Evolutionary conservation across 2,329 filamentous ascomycete genomes (phyloP), one percentile per base, ranked within the genome.

Genomic region (Chrysoporthe puriensis): DNA sequence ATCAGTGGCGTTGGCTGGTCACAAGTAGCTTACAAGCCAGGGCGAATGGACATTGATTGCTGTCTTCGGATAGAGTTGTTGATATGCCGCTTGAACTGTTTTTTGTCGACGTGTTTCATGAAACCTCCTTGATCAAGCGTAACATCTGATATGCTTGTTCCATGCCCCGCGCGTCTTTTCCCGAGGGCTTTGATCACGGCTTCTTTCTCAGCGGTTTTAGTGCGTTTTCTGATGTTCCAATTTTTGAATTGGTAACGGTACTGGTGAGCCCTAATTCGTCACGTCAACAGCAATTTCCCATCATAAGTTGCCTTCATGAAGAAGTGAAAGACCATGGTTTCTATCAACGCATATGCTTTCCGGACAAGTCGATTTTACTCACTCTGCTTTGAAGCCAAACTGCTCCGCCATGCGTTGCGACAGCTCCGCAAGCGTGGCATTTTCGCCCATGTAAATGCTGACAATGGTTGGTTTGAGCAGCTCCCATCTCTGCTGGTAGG

Each of bases 401-500:
- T n/a, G 18, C 4, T n/a, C 2, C 4, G 7, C 32, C 63, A 64
- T 59, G 18, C 54, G 42, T 18, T n/a, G 1, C 1, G 63, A 21
- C 4, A 64, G 16, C 13, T 59, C 8, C 4, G 13, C 26, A 21
- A 60, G 26, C 9, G 16, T 64, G 34, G 21, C 5, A 6, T 3
- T 40, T 21, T 64, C 43, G 6, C 26, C 52, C 8, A 64, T 50
- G 44, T 71, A 73, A 2, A 74, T 68, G 2, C 34, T 40, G 11
- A 71, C 21, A 9, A 74, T 73, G 6, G 68, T 58, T 14, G 68
- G 48, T 60, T 73, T 73, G 11, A 73, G 70, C 3, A 4, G 34
- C 1, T 71, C 69, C 73, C 71, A 74, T 66, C 73, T 70, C 21
- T 74, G 56, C 16, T 72, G 60, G 61, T 74, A 70, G 14, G 71